Conservation (phyloP, 192 early-diverging fungal genomes). For the Linnemannia zychae region DNA sequence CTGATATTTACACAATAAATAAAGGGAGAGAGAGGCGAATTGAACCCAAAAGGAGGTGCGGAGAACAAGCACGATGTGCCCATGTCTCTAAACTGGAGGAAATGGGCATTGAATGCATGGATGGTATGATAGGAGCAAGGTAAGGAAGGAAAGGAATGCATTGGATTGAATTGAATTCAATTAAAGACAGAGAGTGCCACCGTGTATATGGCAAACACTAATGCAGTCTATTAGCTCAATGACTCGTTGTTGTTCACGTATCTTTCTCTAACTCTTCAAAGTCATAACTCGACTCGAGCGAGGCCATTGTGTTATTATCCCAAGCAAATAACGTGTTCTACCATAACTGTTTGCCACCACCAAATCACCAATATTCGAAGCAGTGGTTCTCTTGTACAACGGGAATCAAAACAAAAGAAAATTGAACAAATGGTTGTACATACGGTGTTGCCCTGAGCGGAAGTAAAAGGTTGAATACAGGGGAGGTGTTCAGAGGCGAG, state of each 20-base stretch:
- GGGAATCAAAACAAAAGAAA: not conserved
- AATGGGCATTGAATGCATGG: slow-evolving; percentile 2
- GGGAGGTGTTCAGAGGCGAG: not conserved
- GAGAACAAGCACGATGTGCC: not conserved
- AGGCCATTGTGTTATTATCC: not conserved
- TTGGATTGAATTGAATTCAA: not conserved
- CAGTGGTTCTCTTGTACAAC: not conserved
- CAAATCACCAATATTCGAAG: not conserved
- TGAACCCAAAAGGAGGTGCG: not conserved
- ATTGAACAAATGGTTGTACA: not conserved
- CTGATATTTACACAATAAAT: not conserved
- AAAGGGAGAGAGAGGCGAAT: slow-evolving; percentile 6
- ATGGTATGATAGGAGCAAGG: not conserved
- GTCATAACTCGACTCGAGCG: not conserved
- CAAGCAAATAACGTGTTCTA: not conserved
- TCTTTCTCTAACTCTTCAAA: not conserved
- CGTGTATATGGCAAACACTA: no score
- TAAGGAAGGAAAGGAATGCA: not conserved
- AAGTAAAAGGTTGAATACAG: not conserved
- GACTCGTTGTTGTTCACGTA: no score
- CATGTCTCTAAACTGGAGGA: not conserved
- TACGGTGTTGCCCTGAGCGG: not conserved
- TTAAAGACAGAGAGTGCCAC: no score
- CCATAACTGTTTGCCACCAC: not conserved
- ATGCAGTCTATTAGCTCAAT: no score